Evolutionary conservation across 345 rosid species (phyloP).

Genomic region (Noccaea bulbosa): DNA sequence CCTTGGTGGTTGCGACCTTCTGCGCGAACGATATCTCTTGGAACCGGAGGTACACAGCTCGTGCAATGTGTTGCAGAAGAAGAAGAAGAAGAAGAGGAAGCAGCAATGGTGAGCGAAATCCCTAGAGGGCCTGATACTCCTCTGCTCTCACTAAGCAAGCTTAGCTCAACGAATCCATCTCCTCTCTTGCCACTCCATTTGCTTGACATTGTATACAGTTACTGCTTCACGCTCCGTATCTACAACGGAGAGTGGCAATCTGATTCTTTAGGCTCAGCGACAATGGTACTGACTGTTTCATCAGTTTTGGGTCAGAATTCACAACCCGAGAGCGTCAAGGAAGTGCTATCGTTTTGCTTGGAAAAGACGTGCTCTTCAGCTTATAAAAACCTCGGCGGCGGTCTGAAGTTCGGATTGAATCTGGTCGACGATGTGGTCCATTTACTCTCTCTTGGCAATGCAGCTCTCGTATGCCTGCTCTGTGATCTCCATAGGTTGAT

Average conservation of each 20-base stretch:
- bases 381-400: conserved; percentile 69
- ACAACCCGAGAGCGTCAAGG: conserved; percentile 67
- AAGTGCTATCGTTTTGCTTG: conserved; percentile 68
- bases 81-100: conserved; percentile 23
- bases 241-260: conserved; percentile 91
- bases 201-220: conserved; percentile 68
- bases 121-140: conserved; percentile 78
- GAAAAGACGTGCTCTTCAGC: conserved; percentile 82
- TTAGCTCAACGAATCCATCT: conserved; percentile 68
- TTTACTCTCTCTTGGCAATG: conserved; percentile 59
- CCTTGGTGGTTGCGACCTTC: conserved; percentile 95
- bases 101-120: conserved; percentile 49
- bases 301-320: conserved; percentile 66
- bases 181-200: conserved; percentile 74
- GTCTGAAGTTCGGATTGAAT: conserved; percentile 65
- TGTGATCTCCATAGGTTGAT: conserved; percentile 79
- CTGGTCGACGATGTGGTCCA: conserved; percentile 62
- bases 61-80: conserved; percentile 53
- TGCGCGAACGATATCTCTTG: conserved; percentile 61
- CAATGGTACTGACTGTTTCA: conserved; percentile 61
- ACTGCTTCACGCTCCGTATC: conserved; percentile 79
- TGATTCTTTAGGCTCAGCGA: conserved; percentile 68
- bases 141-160: conserved; percentile 58
- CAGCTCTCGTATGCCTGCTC: conserved; percentile 65
- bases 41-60: conserved; percentile 65